Conservation (phyloP, 1,139 yeast species). For the Citeromyces hawaiiensis region DNA sequence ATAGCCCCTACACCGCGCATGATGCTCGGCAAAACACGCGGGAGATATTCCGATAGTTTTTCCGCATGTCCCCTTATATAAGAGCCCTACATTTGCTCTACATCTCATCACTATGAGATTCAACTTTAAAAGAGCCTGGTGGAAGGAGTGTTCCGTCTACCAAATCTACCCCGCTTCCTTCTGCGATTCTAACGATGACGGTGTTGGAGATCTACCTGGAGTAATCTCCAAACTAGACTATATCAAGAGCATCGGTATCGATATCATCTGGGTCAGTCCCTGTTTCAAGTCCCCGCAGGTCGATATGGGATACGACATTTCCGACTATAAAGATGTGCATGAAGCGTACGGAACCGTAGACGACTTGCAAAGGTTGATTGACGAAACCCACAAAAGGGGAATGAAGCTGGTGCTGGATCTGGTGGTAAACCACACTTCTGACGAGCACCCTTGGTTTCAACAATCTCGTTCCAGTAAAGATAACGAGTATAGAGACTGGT, state of each 20-base stretch:
- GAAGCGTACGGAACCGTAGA: constrained; percentile 39
- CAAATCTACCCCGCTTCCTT: constrained; percentile 49
- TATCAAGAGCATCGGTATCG: constrained; percentile 35
- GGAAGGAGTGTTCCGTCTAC: constrained; percentile 23
- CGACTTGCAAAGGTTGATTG: constrained; percentile 34
- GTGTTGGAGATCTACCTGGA: constrained; percentile 43
- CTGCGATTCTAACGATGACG: constrained; percentile 45
- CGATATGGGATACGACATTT: constrained; percentile 53
- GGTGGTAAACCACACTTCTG: constrained; percentile 46
- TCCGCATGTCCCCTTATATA: background rate
- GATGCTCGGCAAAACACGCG: background rate
- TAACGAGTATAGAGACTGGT: constrained; percentile 50
- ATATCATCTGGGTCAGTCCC: constrained; percentile 45
- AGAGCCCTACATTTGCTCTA: background rate
- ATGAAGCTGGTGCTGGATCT: constrained; percentile 40
- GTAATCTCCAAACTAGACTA: constrained; percentile 38
- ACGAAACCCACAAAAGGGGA: constrained; percentile 32
- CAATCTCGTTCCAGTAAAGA: constrained; percentile 35
- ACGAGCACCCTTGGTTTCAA: constrained; percentile 43
- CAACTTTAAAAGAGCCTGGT: background rate
- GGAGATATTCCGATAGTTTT: background rate
- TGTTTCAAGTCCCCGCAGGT: constrained; percentile 46
- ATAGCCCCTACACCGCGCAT: background rate
- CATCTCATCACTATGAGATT: background rate
- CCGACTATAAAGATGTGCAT: constrained; percentile 36